A percentile compares a stretch with the other conserved stretches of the same genome.
Conservation (phyloP, 139 green algal genomes). For the Bryopsis sp. region DNA sequence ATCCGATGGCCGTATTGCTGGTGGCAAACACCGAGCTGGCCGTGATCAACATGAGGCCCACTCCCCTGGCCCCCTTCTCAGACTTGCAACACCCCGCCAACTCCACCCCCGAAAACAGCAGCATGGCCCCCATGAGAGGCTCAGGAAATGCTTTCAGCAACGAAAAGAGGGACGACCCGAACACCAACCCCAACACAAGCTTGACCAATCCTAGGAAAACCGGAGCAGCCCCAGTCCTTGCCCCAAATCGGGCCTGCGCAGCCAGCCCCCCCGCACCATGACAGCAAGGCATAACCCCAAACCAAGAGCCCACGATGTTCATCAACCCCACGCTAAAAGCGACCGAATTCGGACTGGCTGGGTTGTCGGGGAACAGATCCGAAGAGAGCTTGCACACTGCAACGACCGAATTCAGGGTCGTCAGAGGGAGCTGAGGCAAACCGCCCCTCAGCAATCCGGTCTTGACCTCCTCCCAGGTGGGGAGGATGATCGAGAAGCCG, state of each 20-base stretch:
- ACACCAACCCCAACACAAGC: constrained; percentile 46
- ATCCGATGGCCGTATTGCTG: constrained; percentile 44
- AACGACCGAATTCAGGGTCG: constrained; percentile 69
- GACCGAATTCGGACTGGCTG: constrained; percentile 28
- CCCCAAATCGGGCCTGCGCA: constrained; percentile 65
- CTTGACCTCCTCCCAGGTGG: constrained; percentile 27
- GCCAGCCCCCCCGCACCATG: constrained; percentile 68
- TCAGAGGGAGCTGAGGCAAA: constrained; percentile 42
- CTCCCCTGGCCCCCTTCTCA: constrained; percentile 30
- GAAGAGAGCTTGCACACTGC: constrained; percentile 54
- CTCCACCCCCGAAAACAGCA: constrained; percentile 50
- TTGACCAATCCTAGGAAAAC: constrained; percentile 65
- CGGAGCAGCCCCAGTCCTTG: constrained; percentile 45
- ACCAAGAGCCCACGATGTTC: constrained; percentile 63
- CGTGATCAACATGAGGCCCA: constrained; percentile 52
- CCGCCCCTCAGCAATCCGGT: constrained; percentile 27
- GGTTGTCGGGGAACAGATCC: constrained; percentile 45
- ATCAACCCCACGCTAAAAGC: constrained; percentile 54
- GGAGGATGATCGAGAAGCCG: constrained; percentile 5
- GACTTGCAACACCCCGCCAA: constrained; percentile 33
- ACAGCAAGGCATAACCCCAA: constrained; percentile 69
- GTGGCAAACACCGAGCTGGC: constrained; percentile 39
- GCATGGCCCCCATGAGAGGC: constrained; percentile 54
- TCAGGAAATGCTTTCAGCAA: constrained; percentile 52
- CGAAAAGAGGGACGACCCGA: constrained; percentile 47